Evolutionary conservation across 2,329 filamentous ascomycete genomes (phyloP), one percentile per base, ranked within the genome.

Genomic region (Curvularia verruculosa): DNA sequence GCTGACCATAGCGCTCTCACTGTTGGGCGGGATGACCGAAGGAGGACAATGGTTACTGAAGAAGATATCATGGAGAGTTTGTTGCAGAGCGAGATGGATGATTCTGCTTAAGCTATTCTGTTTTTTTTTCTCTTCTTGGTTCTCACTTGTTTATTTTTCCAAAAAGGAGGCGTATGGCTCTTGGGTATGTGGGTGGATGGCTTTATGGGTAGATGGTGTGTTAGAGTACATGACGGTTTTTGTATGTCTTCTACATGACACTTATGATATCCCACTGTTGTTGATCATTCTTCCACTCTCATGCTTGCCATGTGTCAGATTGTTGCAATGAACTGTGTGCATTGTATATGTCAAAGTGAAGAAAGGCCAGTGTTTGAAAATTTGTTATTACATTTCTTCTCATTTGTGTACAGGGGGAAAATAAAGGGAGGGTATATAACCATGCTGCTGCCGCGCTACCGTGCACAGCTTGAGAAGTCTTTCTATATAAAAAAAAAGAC

Each of bases 21-120:
- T 2, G 54, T 59, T 28, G 47, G 48, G 7, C 40, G 51, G 15
- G 55, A 54, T 49, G 56, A 54, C 21, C 43, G 51, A 43, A 49
- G 43, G 15, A 58, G 48, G 21, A 44, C 34, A 2, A 59, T 56
- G 24, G 63, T 73, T n/a, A 74, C 69, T 3, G 73, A 74, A 46
- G 65, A 66, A 18, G 72, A 75, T 54, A 75, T 75, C 49, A 66
- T 75, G 61, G 69, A 75, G 57, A 65, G 63, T 47, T 58, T 75
- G 50, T 59, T 75, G 59, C 54, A 60, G 46, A 60, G 57, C 44
- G 57, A 60, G 46, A 54, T 60, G 53, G 50, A 49, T 13, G 23
- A 58, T 18, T 56, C 54, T 48, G 54, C 54, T 5, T 56, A 43
- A 28, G n/a, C 3, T 6, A 4, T 21, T 43, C n/a, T 29, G 3